Evolutionary conservation across 1,284 basidiomycete genomes (phyloP), one percentile per base, ranked within the genome.

Genomic region (Phenoliferia sp.): DNA sequence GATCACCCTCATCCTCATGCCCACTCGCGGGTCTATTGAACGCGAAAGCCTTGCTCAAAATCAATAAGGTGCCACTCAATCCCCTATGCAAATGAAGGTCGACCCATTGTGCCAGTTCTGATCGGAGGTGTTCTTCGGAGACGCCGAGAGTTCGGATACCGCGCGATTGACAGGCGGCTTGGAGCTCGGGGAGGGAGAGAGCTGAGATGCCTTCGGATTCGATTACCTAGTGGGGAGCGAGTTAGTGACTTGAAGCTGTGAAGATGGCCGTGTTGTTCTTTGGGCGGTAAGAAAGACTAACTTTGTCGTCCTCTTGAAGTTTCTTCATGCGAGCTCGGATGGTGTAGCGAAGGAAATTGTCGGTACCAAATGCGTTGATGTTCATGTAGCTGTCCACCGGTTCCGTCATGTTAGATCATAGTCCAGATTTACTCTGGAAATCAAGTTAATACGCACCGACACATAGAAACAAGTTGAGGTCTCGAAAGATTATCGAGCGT

Each of bases 401-500:
- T 9, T 3, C 29, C 3, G 19, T 16, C 10, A 16, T n/a, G n/a
- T 50, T 28, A 16, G 34, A 28, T 55, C 17, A 54, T 22, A 26
- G 33, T 33, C 19, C 10, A 5, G 52, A 26, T n/a, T n/a, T n/a
- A n/a, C n/a, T n/a, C n/a, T n/a, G 26, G 1, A 0, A 50, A 57
- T 29, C 0, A 57, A 15, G 28, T 15, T 6, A n/a, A 36, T 36
- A 68, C 71, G 73, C 73, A 80, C 64, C 92, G 86, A 76, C 90
- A 97, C 88, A 96, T 95, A 2, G 92, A 95, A 50, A 97, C 94
- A 22, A 99, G 85, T 81, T 99, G 95, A 31, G 96, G 94, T 35
- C 95, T 88, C 3, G 94, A 94, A 69, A 99, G 84, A 80, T 99
- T 99, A 84, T 99, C 96, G 66, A 99, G 86, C 0, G 95, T 97